Evolutionary conservation across 1,284 basidiomycete species (phyloP).

Genomic region (Cyathus pygmaeus): DNA sequence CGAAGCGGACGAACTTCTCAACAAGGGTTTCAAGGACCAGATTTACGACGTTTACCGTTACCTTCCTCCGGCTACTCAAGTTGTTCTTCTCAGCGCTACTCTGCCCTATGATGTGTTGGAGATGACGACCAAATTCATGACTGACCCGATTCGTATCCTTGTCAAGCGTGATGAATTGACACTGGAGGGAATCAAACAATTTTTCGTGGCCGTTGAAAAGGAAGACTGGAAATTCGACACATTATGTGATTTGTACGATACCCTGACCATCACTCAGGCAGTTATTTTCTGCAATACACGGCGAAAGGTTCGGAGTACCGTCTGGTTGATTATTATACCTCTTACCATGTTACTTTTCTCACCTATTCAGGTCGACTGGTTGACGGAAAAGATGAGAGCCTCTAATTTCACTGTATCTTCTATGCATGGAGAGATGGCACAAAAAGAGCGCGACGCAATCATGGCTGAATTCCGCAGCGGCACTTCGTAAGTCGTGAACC

Average conservation of each 20-base stretch:
- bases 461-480: slow-evolving; percentile 99
- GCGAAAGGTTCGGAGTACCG: slow-evolving; percentile 76
- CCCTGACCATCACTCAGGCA: slow-evolving; percentile 98
- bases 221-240: slow-evolving; percentile 99
- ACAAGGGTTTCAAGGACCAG: slow-evolving; percentile 99
- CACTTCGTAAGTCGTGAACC: slow-evolving; percentile 74
- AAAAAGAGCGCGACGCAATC: slow-evolving; percentile 98
- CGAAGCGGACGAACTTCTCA: slow-evolving; percentile 96
- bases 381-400: slow-evolving; percentile 98
- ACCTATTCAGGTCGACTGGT: slow-evolving; percentile 87
- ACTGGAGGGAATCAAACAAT: slow-evolving; percentile 99
- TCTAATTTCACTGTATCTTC: slow-evolving; percentile 96
- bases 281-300: slow-evolving; percentile 99
- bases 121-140: slow-evolving; percentile 99
- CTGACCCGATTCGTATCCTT: slow-evolving; percentile 96
- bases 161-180: slow-evolving; percentile 99
- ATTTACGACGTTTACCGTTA: slow-evolving; percentile 99
- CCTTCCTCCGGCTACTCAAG: slow-evolving; percentile 97
- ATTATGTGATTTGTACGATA: slow-evolving; percentile 97
- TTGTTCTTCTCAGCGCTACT: slow-evolving; percentile 95
- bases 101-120: slow-evolving; percentile 98
- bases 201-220: slow-evolving; percentile 99
- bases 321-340: neutral
- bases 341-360: slow-evolving; percentile 10
- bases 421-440: slow-evolving; percentile 99